phyloP scores from a whole-genome alignment of 305 asterid species.

The Fraxinus latifolia region DNA sequence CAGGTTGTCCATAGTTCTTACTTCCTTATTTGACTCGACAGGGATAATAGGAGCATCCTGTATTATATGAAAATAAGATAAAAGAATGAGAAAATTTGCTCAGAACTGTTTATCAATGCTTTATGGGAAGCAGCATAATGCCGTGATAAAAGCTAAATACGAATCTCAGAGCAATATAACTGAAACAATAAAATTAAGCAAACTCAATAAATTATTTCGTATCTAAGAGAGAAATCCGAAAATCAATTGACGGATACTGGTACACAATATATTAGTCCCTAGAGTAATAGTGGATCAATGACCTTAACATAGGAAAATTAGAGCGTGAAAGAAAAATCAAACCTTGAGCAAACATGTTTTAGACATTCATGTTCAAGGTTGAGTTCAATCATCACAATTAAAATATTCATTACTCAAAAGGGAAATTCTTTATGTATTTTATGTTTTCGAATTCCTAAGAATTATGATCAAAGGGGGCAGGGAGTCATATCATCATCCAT shows the following conservation, averaged over 20 bases:
- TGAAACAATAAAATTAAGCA: not conserved
- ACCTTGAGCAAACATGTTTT: not conserved
- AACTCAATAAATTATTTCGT: not conserved
- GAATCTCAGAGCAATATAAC: not conserved
- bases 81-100: not conserved
- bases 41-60: constrained; percentile 42
- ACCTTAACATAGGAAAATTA: not conserved
- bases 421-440: not conserved
- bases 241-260: not conserved
- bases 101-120: not conserved
- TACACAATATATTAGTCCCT: not conserved
- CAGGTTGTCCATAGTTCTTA: constrained; percentile 24
- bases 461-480: not conserved
- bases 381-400: not conserved
- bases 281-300: not conserved
- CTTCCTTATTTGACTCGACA: constrained; percentile 35
- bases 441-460: not conserved
- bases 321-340: not conserved
- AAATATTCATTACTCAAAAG: not conserved
- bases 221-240: not conserved
- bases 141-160: not conserved
- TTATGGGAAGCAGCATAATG: not conserved
- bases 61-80: constrained; percentile 11
- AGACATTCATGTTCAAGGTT: not conserved
- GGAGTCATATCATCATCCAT: not conserved